Base-by-base conservation (phyloP, 2,329 filamentous ascomycete genomes). In the Leptographium flavum region DNA sequence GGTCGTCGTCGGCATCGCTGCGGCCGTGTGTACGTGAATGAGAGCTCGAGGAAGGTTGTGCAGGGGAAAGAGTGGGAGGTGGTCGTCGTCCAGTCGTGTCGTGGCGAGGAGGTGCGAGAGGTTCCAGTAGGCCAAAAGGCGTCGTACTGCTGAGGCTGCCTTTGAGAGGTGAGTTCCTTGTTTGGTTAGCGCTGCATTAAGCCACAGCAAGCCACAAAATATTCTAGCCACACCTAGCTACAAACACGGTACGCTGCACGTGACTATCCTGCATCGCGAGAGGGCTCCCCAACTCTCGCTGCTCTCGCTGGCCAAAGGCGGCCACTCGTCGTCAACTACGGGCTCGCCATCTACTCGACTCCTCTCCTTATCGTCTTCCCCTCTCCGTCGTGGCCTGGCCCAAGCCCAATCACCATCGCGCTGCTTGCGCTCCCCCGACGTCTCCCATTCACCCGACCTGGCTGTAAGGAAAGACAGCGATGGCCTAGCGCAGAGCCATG, bases 1-100 rank as follows among this genome's bases (percentile, higher is more conserved):
- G 62, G 90, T 95, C 54, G 90, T 96, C 65, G 90, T 81, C 67
- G 88, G 90, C 90, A 96, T 96, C 63, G 60, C 77, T 65, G 46
- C 15, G 42, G 32, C 9, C 27, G 13, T 9, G 45, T n/a, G n/a
- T 27, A 19, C 7, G 5, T 30, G 42, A 49, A 42, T n/a, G 22
- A 30, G n/a, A n/a, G 15, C 22, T 19, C n/a, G 37, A 17, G n/a
- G n/a, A 3, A 19, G 21, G 9, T 37, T 21, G 21, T 17, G 35
- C 17, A 17, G 32, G 7, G 9, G 9, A 28, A 19, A 39, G 35
- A 19, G 7, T 15, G n/a, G 9, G 37, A 22, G 13, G 22, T 39
- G 37, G 37, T 23, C 37, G 32, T 13, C 30, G 22, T 15, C 23
- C 5, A 7, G 40, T 19, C 19, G 5, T 21, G 31, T 17, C 21